Evolutionary conservation across 2,329 filamentous ascomycete genomes (phyloP).

Genomic region (Coniella vitis): DNA sequence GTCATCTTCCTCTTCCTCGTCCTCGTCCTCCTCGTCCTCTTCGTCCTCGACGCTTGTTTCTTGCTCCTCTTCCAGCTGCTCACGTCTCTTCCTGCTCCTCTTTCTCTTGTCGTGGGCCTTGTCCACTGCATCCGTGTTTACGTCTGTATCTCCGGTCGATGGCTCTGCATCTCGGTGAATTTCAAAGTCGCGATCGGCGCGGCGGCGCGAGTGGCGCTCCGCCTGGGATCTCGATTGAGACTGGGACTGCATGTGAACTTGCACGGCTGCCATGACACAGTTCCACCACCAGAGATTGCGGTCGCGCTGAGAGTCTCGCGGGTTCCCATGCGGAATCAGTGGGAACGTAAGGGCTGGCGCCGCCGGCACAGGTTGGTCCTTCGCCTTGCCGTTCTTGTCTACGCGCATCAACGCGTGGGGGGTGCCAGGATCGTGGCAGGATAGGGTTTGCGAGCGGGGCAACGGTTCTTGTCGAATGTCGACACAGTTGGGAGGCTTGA

Average conservation of each 20-base stretch:
- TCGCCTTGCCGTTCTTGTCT: neutral
- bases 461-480: no score
- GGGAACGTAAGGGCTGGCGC: neutral
- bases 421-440: neutral
- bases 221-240: no score
- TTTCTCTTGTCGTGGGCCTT: slow-evolving; percentile 27
- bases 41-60: slow-evolving; percentile 28
- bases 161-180: slow-evolving; percentile 41
- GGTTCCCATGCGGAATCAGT: neutral
- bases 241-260: no score
- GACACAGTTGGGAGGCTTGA: no score
- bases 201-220: no score
- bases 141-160: slow-evolving; percentile 42
- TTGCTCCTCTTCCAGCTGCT: slow-evolving; percentile 28
- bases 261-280: no score
- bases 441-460: neutral
- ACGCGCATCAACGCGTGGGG: neutral
- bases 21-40: slow-evolving; percentile 29
- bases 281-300: slow-evolving; percentile 20
- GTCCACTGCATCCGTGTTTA: slow-evolving; percentile 37
- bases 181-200: slow-evolving; percentile 27
- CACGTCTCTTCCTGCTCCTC: slow-evolving; percentile 29
- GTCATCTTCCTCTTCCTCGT: slow-evolving; percentile 38
- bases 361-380: neutral
- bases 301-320: slow-evolving; percentile 17